A percentile compares a stretch with the other conserved stretches of the same genome.
These are phyloP conservation scores for Trichothecium sympodiale DNA, from an alignment of 2,329 filamentous ascomycete genomes.

Conservation along the genomic window DNA sequence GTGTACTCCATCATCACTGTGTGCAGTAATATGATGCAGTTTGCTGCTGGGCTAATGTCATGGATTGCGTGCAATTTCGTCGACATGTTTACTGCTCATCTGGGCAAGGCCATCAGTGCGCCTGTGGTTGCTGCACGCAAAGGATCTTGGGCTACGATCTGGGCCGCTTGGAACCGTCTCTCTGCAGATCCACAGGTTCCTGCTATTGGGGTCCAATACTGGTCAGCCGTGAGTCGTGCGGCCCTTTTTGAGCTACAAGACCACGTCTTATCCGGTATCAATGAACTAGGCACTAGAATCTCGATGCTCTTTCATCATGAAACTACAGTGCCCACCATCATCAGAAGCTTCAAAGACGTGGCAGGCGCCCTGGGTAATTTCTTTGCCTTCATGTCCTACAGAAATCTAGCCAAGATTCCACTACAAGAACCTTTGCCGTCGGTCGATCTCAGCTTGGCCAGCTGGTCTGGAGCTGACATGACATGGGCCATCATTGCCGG, in stretches of 20 bases:
- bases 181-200: slow-evolving; percentile 39
- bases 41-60: slow-evolving; percentile 45
- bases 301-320: background rate
- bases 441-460: slow-evolving; percentile 45
- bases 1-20: slow-evolving; percentile 67
- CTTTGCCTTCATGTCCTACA: no score
- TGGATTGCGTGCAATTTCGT: slow-evolving; percentile 28
- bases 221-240: slow-evolving; percentile 65
- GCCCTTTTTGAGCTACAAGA: slow-evolving; percentile 52
- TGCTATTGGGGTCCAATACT: slow-evolving; percentile 59
- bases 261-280: slow-evolving; percentile 24
- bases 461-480: slow-evolving; percentile 56
- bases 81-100: slow-evolving; percentile 22
- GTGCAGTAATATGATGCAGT: slow-evolving; percentile 63
- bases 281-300: background rate
- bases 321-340: slow-evolving; percentile 8
- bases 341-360: no score
- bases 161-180: slow-evolving; percentile 36
- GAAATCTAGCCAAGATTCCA: slow-evolving; percentile 17
- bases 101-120: slow-evolving; percentile 18
- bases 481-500: slow-evolving; percentile 67
- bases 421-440: slow-evolving; percentile 16
- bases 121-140: slow-evolving; percentile 22
- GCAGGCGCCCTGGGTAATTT: no score
- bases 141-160: slow-evolving; percentile 32